Evolutionary conservation across 1,139 yeast genomes (phyloP).

Genomic region (Arxiozyma telluris): DNA sequence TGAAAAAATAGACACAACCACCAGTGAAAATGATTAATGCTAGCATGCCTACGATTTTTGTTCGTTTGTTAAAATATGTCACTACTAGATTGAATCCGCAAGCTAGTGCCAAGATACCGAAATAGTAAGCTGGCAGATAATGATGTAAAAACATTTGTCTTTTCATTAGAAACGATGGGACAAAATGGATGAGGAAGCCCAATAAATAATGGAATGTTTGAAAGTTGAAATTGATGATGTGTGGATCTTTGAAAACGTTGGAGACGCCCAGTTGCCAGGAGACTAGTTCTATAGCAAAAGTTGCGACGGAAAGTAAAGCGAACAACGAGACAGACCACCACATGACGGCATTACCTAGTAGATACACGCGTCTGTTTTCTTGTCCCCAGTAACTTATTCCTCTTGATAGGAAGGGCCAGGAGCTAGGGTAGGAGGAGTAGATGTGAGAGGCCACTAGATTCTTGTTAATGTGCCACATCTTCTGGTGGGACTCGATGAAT

Average conservation of each 20-base stretch:
- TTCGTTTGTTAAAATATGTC: constrained; percentile 35
- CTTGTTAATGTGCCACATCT: constrained; percentile 87
- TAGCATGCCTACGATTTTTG: constrained; percentile 37
- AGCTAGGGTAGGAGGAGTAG: constrained; percentile 79
- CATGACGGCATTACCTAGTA: constrained; percentile 79
- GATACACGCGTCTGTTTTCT: constrained; percentile 68
- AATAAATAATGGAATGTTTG: constrained; percentile 58
- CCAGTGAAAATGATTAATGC: constrained; percentile 43
- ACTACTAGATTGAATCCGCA: constrained; percentile 68
- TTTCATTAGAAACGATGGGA: constrained; percentile 88
- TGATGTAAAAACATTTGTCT: constrained; percentile 92
- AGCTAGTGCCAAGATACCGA: constrained; percentile 76
- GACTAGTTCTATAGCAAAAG: constrained; percentile 47
- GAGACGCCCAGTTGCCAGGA: constrained; percentile 66
- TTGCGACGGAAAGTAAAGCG: constrained; percentile 46
- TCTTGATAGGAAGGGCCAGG: constrained; percentile 84
- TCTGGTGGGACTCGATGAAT: constrained; percentile 66
- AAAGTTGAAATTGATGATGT: constrained; percentile 60
- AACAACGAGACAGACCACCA: constrained; percentile 81
- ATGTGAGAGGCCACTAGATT: constrained; percentile 78
- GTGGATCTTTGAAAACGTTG: constrained; percentile 41
- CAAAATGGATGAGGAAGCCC: constrained; percentile 80
- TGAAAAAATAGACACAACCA: constrained; percentile 48
- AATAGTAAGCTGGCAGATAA: constrained; percentile 83
- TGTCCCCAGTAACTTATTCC: constrained; percentile 94